Evolutionary conservation across 768 basidiomycete species (phyloP).

Genomic region (Naganishia vaughanmartiniae): DNA sequence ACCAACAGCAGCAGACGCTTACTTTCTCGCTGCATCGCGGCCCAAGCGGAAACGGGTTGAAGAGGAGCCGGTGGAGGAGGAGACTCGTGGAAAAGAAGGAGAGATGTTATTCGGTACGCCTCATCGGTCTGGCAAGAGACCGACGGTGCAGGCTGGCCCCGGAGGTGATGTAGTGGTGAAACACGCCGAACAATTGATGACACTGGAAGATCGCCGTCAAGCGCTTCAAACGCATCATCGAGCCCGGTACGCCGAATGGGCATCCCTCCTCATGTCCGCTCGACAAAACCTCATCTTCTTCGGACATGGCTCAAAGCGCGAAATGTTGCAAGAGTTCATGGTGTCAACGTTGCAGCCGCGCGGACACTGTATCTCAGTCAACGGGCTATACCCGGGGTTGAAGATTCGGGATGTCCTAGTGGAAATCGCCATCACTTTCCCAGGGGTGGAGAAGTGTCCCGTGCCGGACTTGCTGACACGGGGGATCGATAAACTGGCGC

Average conservation of each 20-base stretch:
- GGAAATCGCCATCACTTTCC: constrained; percentile 53
- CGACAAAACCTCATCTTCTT: constrained; percentile 88
- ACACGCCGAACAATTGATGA: constrained; percentile 12
- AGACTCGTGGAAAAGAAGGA: constrained; percentile 46
- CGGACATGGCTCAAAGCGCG: constrained; percentile 84
- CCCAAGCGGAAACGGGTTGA: constrained; percentile 58
- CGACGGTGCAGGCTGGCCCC: not conserved
- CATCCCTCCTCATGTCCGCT: constrained; percentile 23
- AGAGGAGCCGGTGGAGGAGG: constrained; percentile 34
- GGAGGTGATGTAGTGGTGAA: not conserved
- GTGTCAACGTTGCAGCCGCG: constrained; percentile 58
- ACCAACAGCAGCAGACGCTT: constrained; percentile 76
- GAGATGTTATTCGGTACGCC: not conserved
- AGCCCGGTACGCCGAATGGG: constrained; percentile 12
- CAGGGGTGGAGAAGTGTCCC: constrained; percentile 59
- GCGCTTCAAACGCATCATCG: not conserved
- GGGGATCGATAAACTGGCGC: constrained; percentile 61
- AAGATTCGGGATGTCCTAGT: constrained; percentile 63
- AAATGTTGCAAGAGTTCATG: constrained; percentile 72
- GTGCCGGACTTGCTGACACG: constrained; percentile 5
- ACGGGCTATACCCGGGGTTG: constrained; percentile 72
- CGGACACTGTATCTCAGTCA: constrained; percentile 73
- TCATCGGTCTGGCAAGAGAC: not conserved
- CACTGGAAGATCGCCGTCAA: not conserved
- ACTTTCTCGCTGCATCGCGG: constrained; percentile 59